Base-by-base conservation (phyloP, 495 filamentous ascomycete species). In the Staphylotrichum longicolle region DNA sequence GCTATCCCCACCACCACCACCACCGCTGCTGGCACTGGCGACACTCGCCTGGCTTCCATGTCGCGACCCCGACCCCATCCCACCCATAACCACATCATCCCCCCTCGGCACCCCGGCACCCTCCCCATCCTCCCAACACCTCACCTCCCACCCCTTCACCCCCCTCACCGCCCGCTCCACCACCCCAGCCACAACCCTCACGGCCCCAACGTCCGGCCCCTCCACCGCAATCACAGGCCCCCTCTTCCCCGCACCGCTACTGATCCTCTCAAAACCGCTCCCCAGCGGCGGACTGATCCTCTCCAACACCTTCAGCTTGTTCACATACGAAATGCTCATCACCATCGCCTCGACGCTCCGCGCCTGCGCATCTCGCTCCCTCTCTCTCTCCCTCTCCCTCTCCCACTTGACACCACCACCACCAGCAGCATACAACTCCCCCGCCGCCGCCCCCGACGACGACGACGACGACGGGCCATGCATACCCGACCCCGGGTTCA, bases 221-320 rank as follows among this genome's bases (percentile, higher is more conserved):
- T 98, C 94, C 30, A 98, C 72, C 0, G 90, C 87, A 50, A 98
- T 86, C 33, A 97, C 81, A 2, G 90, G 82, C 0, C 95, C 92
- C 45, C 93, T 32, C 45, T 91, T 15, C 75, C 40, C 73, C 74
- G 14, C 14, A 72, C 72, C 66, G 75, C 74, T 46, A 3, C 30
- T 34, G 20, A 54, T 32, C 40, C 67, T 27, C 20, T 27, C 20
- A 27, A 27, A 27, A 27, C 20, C 78, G 33, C 63, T 73, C n/a
- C 75, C 73, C 4, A 92, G 76, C 0, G 72, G 71, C 51, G 70
- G 74, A 27, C 68, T 72, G 48, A 81, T 76, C 32, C 64, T 59
- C 8, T 70, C 72, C 41, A 81, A 46, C 9, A 80, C 71, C 0
- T 69, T 64, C 46, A 80, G 66, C 68, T 92, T 93, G 66, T 85